Base-by-base conservation (phyloP, 2,329 filamentous ascomycete species). In the Fulvia fulva region DNA sequence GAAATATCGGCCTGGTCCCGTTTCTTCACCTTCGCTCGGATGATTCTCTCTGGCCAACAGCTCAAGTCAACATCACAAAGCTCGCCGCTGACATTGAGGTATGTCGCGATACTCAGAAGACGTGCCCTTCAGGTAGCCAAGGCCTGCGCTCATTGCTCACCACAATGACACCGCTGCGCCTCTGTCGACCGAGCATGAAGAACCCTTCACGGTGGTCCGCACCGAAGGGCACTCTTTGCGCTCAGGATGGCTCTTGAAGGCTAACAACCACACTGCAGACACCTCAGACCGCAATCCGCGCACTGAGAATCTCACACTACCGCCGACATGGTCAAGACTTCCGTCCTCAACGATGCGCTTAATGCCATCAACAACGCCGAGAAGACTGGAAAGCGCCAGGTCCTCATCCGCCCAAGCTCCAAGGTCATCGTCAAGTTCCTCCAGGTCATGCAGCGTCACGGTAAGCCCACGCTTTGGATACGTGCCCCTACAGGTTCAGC, bases 341-440 rank as follows among this genome's bases (percentile, higher is more conserved):
- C 91, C 79, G 94, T 97, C 76, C 92, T 99, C 81, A 95, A 97
- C 87, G 94, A 99, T 88, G 91, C 71, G 67, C 72, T 75, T 61
- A 75, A 75, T 80, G 85, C 87, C 84, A 97, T 99, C 89, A 99
- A 99, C 91, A 99, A 99, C 81, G 94, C 94, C 85, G 95, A 99
- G 87, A 97, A 99, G 89, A 85, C 90, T 73, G 94, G 94, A 83
- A 97, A 97, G 89, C 92, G 94, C 77, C 94, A 99, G 84, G 94
- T 97, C 77, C 77, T 99, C 79, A 97, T 99, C 86, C 88, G 92
- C 75, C 94, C 95, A 73, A 89, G 86, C 80, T 97, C 94, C 81
- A 99, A 99, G 90, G 94, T 99, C 85, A 99, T 99, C 75, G 83
- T 95, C 85, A 97, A 97, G 87, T 99, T 97, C 88, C 85, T 99